phyloP scores from a whole-genome alignment of 179 eudicot genomes.

The Camellia oleifera region DNA sequence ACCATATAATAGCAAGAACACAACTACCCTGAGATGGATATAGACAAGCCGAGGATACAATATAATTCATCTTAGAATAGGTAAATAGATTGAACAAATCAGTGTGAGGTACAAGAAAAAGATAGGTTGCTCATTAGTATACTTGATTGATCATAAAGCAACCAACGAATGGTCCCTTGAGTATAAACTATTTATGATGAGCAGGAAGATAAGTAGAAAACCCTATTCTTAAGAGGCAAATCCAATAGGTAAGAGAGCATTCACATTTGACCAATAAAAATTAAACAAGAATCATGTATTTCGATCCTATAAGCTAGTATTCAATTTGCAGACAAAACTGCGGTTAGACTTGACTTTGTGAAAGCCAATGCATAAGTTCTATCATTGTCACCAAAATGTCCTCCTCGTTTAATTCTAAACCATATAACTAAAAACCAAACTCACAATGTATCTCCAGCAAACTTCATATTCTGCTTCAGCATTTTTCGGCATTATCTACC shows the following conservation, averaged over 20 bases:
- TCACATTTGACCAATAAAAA: neutral
- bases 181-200: neutral
- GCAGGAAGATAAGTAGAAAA: neutral
- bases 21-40: neutral
- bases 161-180: neutral
- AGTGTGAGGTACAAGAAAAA: neutral
- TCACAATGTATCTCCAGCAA: neutral
- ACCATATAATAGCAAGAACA: too few relatives aligned
- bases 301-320: slow-evolving; percentile 2
- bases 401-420: neutral
- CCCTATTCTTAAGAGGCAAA: neutral
- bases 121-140: neutral
- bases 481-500: neutral
- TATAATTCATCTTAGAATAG: too few relatives aligned
- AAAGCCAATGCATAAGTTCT: slow-evolving; percentile 1
- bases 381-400: neutral
- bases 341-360: neutral
- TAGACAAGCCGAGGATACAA: neutral
- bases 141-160: neutral
- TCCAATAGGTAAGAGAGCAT: too few relatives aligned
- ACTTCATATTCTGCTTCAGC: slow-evolving; percentile 12
- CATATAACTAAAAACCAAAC: neutral
- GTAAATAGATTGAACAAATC: neutral
- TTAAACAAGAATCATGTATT: slow-evolving; percentile 13
- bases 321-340: slow-evolving; percentile 14